A percentile compares a stretch with the other conserved stretches of the same genome.
Conservation (phyloP, 345 rosid genomes). For the Erysimum cheiranthoides region DNA sequence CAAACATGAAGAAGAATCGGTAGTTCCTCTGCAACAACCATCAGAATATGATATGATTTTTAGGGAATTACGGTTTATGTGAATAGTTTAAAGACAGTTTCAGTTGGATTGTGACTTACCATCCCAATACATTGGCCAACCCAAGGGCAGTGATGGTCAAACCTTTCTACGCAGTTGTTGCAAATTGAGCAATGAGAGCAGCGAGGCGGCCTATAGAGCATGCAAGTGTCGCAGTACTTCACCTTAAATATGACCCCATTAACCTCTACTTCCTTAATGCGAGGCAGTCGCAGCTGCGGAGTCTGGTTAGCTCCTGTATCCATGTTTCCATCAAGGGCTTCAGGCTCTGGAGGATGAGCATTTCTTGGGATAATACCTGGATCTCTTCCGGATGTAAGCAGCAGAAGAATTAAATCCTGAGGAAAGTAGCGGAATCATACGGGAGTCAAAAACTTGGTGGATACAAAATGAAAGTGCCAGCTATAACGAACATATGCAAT, state of each 20-base stretch:
- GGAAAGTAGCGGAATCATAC: conserved; percentile 21
- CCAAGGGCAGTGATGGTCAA: conserved; percentile 99
- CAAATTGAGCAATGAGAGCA: conserved; percentile 99
- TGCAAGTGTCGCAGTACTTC: conserved; percentile 97
- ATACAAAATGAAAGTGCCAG: background rate
- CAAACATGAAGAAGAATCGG: conserved; percentile 96
- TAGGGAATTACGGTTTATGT: background rate
- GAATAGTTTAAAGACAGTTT: background rate
- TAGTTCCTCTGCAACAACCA: conserved; percentile 84
- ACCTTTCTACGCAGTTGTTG: conserved; percentile 94
- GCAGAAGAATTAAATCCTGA: conserved; percentile 85
- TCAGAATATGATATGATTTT: conserved; percentile 5
- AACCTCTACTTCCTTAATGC: conserved; percentile 81
- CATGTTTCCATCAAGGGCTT: conserved; percentile 63
- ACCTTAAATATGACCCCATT: conserved; percentile 79
- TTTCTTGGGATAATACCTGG: conserved; percentile 97
- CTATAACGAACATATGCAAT: conserved; percentile 6
- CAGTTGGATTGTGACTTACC: conserved; percentile 55
- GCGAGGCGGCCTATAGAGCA: conserved; percentile 97
- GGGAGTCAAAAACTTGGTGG: background rate
- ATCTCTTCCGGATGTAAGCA: conserved; percentile 96
- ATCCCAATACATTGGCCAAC: conserved; percentile 98
- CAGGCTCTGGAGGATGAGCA: conserved; percentile 95
- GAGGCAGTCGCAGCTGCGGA: conserved; percentile 82
- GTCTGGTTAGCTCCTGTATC: conserved; percentile 76